Evolutionary conservation across 1,284 basidiomycete genomes (phyloP), one percentile per base, ranked within the genome.

Genomic region (Fomitopsis pinicola): DNA sequence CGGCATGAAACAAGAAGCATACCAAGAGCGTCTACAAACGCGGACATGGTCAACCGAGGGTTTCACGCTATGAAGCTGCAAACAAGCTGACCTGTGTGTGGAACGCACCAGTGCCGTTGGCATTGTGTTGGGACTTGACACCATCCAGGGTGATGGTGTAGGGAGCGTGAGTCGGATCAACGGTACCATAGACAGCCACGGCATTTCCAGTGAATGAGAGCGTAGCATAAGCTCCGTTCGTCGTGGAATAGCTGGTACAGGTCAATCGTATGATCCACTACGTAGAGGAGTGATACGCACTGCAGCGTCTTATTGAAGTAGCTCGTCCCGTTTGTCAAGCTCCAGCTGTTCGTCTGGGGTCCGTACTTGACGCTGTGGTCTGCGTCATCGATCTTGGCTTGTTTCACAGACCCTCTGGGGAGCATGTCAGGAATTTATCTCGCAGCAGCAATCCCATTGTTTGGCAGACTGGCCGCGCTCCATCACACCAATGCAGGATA

Each of bases 131-230:
- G 0, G 67, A 68, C 42, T 38, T 45, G 36, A 72, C 57, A 2
- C 79, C 80, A 64, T 85, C 82, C 36, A 84, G 55, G 0, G 73
- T 70, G n/a, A 84, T 69, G 14, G 74, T 73, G 57, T 82, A 75
- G 62, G 80, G 71, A 19, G 80, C 78, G 65, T 81, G 81, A 59
- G 80, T 76, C 19, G 80, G 78, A 8, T 80, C 78, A 26, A 81
- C 75, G 1, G 82, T 80, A 36, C 82, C 82, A 62, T 81, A 84
- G 2, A 84, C 62, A 15, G 80, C 81, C 50, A 85, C 72, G 19
- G 79, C 81, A 59, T 82, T 77, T 36, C 83, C 83, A 5, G 67
- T 64, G 68, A 84, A 84, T n/a, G 71, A 63, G 8, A 82, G 65
- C 5, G 77, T 76, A 15, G 77, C 79, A 26, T 75, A 74, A 30